Conservation (phyloP, 1,139 yeast species). For the Geotrichum siamense region DNA sequence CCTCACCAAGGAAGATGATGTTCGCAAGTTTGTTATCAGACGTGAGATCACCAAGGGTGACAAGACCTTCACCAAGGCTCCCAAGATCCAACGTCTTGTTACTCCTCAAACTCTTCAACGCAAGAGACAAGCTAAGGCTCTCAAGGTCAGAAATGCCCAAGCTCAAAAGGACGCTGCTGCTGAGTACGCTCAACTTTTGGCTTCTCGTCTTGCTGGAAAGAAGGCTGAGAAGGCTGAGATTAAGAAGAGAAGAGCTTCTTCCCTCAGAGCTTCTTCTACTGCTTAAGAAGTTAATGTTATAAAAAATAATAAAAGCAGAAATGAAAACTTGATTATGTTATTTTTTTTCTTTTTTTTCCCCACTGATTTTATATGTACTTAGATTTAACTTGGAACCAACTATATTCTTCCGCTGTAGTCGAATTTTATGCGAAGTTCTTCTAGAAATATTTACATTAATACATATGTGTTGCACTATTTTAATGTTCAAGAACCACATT, state of each 20-base stretch:
- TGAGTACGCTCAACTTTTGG: conserved; percentile 98
- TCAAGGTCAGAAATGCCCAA: conserved; percentile 95
- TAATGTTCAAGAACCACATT: too few species aligned
- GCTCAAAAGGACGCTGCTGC: conserved; percentile 99
- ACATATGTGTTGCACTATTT: too few species aligned
- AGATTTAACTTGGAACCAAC: too few species aligned
- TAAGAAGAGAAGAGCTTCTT: conserved; percentile 99
- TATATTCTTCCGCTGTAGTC: too few species aligned
- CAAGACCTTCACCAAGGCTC: conserved; percentile 98
- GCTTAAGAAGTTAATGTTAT: conserved; percentile 18
- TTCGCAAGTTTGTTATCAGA: conserved; percentile 91
- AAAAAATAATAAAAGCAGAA: conserved; percentile 7
- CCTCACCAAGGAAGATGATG: conserved; percentile 95
- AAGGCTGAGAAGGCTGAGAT: conserved; percentile 97
- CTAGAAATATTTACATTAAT: too few species aligned
- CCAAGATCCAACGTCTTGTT: conserved; percentile 98
- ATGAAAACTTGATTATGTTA: conserved; percentile 1
- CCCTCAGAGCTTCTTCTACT: conserved; percentile 53
- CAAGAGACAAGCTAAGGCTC: conserved; percentile 94
- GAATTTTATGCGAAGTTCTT: too few species aligned
- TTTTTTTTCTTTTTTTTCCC: too few species aligned
- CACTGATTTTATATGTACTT: too few species aligned
- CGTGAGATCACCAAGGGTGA: conserved; percentile 98
- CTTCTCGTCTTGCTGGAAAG: conserved; percentile 95
- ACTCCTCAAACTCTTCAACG: conserved; percentile 99